Evolutionary conservation across 495 filamentous ascomycete species (phyloP).

Genomic region (Penicillium waksmanii): DNA sequence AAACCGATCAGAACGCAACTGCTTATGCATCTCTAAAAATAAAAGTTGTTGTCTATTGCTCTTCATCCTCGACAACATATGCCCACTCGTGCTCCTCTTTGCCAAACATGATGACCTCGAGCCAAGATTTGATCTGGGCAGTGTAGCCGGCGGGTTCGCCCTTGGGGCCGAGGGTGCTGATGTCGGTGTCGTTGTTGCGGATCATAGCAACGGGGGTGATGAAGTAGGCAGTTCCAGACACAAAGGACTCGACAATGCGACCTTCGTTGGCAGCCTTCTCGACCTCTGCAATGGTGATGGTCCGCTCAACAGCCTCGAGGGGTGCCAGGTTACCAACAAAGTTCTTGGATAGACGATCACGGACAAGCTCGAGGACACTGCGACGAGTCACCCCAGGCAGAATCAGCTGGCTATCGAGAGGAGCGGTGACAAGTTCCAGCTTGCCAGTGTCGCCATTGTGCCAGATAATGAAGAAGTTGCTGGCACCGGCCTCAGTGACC

Average conservation of each 20-base stretch:
- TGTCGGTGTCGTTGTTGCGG: conserved; percentile 69
- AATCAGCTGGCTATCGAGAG: conserved; percentile 79
- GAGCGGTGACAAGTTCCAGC: conserved; percentile 79
- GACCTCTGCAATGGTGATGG: conserved; percentile 80
- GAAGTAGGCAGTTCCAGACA: conserved; percentile 87
- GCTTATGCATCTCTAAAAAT: neutral
- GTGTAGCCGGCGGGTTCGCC: conserved; percentile 68
- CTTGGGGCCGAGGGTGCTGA: conserved; percentile 65
- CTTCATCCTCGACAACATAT: conserved; percentile 68
- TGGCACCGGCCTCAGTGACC: conserved; percentile 90
- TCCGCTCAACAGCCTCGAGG: conserved; percentile 75
- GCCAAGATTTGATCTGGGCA: conserved; percentile 72
- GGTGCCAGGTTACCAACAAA: conserved; percentile 50
- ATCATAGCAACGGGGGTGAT: conserved; percentile 75
- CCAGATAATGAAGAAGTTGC: conserved; percentile 91
- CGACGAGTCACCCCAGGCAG: conserved; percentile 82
- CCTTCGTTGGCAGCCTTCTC: conserved; percentile 73
- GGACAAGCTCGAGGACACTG: conserved; percentile 75
- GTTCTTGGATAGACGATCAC: conserved; percentile 54
- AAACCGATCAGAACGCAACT: conserved; percentile 6
- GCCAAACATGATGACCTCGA: conserved; percentile 86
- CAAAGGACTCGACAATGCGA: conserved; percentile 81
- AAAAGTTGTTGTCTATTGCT: conserved; percentile 27
- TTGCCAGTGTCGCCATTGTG: conserved; percentile 64
- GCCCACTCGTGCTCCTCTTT: conserved; percentile 80